Evolutionary conservation across 2,329 filamentous ascomycete genomes (phyloP), one percentile per base, ranked within the genome.

Genomic region (Calonectria crousiana): DNA sequence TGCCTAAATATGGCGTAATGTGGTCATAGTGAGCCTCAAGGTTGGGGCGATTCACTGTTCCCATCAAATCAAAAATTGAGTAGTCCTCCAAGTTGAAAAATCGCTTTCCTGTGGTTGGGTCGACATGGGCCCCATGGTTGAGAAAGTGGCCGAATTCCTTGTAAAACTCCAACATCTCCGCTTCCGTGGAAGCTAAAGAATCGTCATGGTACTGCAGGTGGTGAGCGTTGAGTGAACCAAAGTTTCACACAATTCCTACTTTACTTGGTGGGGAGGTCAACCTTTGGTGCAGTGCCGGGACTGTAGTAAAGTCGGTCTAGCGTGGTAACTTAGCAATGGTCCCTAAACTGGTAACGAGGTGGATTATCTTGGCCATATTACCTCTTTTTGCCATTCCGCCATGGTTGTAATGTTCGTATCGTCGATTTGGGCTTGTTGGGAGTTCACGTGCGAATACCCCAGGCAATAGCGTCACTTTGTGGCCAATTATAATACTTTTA

Each of bases 1-100:
- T 68, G 23, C 66, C 66, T 10, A 68, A 11, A n/a, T 68, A 68
- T 13, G 66, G 66, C 11, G 66, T 68, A 38, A 68, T 68, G 51
- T 58, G 66, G 28, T 68, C 51, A 13, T 68, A 68, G 34, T 58
- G 66, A 4, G 66, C 34, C 36, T 68, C 66, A 3, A 68, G 66
- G n/a, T 68, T 68, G 18, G 66, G 66, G 11, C 51, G 66, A 58
- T 36, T 56, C 14, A 68, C 66, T 8, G 66, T 68, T 34, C 66
- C 51, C 66, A 68, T 68, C 11, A 68, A 16, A n/a, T 68, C 66
- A 18, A 68, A 68, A 34, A 68, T 58, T 3, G 32, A 53, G 51
- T 68, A 68, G 32, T 58, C 66, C 3, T 58, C 52, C 36, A 68
- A 6, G 10, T 68, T 52, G 34, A 58, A 68, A 20, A 68, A 68